phyloP scores from a whole-genome alignment of 805 yeast genomes.

The Diddensiella santjacobensis region DNA sequence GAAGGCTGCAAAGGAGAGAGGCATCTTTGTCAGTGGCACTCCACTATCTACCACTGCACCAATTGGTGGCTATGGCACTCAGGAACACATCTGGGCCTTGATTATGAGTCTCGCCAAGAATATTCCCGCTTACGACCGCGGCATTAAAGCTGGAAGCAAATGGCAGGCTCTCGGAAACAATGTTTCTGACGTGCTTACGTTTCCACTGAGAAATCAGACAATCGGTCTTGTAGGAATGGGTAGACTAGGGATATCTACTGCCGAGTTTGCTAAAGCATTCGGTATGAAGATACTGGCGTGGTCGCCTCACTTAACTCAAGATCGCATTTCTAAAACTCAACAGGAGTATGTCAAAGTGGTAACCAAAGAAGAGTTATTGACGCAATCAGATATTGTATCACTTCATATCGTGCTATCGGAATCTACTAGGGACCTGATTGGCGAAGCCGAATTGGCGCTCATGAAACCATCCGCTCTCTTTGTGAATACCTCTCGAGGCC shows the following conservation, averaged over 20 bases:
- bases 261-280: slow-evolving; percentile 20
- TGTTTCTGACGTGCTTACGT: slow-evolving; percentile 12
- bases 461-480: slow-evolving; percentile 24
- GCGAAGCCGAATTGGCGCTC: slow-evolving; percentile 15
- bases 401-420: slow-evolving; percentile 20
- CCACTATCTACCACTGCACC: neutral
- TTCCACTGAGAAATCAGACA: slow-evolving; percentile 18
- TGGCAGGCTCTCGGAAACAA: slow-evolving; percentile 22
- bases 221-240: slow-evolving; percentile 24
- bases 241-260: slow-evolving; percentile 17
- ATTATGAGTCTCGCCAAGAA: slow-evolving; percentile 19
- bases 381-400: slow-evolving; percentile 21
- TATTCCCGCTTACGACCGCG: slow-evolving; percentile 18
- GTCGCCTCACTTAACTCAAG: slow-evolving; percentile 22
- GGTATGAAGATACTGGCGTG: slow-evolving; percentile 24
- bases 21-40: slow-evolving; percentile 21
- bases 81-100: slow-evolving; percentile 24
- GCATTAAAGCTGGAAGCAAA: slow-evolving; percentile 10
- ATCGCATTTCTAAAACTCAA: slow-evolving; percentile 11
- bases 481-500: slow-evolving; percentile 25
- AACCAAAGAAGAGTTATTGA: slow-evolving; percentile 19
- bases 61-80: slow-evolving; percentile 18
- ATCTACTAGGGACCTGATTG: slow-evolving; percentile 17
- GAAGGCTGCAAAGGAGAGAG: slow-evolving; percentile 17
- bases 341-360: slow-evolving; percentile 12